Percentiles rank a stretch among this genome's conserved stretches.
These are phyloP conservation scores for Tolypocladium endophyticum DNA, from an alignment of 2,329 filamentous ascomycete species.

Conservation along the genomic window DNA sequence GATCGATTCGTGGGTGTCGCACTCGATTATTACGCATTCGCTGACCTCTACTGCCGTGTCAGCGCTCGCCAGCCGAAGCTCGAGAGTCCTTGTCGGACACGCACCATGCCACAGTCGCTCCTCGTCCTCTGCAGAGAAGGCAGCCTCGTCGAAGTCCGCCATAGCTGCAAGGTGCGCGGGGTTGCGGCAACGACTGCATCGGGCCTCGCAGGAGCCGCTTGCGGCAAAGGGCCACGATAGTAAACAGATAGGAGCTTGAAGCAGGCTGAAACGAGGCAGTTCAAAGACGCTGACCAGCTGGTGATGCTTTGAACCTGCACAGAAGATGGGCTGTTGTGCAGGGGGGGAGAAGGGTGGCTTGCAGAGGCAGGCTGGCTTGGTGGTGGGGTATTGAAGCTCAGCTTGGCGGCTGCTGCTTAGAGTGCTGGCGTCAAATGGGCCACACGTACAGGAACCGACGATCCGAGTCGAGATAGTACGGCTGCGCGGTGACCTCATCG, in stretches of 20 bases:
- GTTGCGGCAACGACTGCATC: constrained; percentile 22
- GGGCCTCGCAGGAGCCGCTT: constrained; percentile 7
- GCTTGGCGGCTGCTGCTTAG: not conserved
- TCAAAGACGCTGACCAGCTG: not conserved
- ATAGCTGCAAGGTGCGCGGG: constrained; percentile 27
- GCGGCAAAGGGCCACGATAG: not conserved
- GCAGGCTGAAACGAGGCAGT: not conserved
- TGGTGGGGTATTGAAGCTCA: not conserved
- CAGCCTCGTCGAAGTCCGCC: constrained; percentile 51
- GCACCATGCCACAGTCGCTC: constrained; percentile 83
- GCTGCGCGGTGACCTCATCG: not conserved
- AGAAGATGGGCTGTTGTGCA: not conserved
- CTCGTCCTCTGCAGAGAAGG: constrained; percentile 63
- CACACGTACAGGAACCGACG: not conserved
- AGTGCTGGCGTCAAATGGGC: not conserved
- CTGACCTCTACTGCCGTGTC: constrained; percentile 31
- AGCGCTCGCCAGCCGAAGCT: constrained; percentile 1
- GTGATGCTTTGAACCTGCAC: not conserved
- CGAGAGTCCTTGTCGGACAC: constrained; percentile 9
- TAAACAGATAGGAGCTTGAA: not conserved
- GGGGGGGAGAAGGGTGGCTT: not conserved
- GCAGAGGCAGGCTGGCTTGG: not conserved
- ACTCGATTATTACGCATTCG: constrained; percentile 33
- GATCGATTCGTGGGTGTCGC: constrained; percentile 48
- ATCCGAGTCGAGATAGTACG: not conserved